These are phyloP conservation scores for Arabis alpina DNA, from an alignment of 345 rosid species.

Conservation along the genomic window DNA sequence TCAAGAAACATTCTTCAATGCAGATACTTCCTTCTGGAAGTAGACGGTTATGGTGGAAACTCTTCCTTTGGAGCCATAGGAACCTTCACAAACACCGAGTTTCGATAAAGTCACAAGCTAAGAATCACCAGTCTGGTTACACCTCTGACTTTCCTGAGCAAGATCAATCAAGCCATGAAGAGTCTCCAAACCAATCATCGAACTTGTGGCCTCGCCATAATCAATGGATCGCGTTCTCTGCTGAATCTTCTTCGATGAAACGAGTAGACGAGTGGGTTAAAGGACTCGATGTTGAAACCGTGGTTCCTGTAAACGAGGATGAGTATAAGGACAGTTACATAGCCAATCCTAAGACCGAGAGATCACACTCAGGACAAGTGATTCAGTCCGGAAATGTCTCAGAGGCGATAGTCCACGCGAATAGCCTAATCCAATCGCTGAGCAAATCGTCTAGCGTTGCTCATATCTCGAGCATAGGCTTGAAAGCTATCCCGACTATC, in stretches of 20 bases:
- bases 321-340: slow-evolving; percentile 47
- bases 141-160: slow-evolving; percentile 79
- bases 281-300: slow-evolving; percentile 53
- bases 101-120: slow-evolving; percentile 46
- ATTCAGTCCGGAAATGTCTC: slow-evolving; percentile 51
- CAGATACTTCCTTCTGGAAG: slow-evolving; percentile 91
- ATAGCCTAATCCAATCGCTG: slow-evolving; percentile 69
- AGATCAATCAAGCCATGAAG: slow-evolving; percentile 47
- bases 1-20: slow-evolving; percentile 89
- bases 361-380: slow-evolving; percentile 42
- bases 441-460: slow-evolving; percentile 87
- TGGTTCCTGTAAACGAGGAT: slow-evolving; percentile 42
- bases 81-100: slow-evolving; percentile 59
- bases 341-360: slow-evolving; percentile 58
- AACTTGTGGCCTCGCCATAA: too few species aligned
- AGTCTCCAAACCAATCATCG: slow-evolving; percentile 28
- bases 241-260: slow-evolving; percentile 61
- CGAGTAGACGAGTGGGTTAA: slow-evolving; percentile 89
- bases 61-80: slow-evolving; percentile 95
- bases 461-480: slow-evolving; percentile 73
- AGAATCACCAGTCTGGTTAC: slow-evolving; percentile 82
- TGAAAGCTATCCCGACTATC: slow-evolving; percentile 78
- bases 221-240: slow-evolving; percentile 86
- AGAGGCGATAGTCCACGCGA: slow-evolving; percentile 72
- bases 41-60: slow-evolving; percentile 81